Evolutionary conservation across 495 filamentous ascomycete genomes (phyloP), one percentile per base, ranked within the genome.

Genomic region (Xylaria sp.): DNA sequence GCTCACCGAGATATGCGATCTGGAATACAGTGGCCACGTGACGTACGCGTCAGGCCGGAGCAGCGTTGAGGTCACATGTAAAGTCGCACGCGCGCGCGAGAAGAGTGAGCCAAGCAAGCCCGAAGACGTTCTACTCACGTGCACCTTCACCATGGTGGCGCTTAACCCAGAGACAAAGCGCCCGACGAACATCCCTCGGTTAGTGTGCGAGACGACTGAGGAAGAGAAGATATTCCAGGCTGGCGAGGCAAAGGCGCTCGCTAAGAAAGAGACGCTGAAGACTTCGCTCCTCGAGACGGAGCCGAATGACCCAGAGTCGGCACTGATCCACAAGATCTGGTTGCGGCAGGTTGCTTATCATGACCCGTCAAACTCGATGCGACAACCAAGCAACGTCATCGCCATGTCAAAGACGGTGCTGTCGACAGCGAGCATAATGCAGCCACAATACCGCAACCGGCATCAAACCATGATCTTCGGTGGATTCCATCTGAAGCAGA

Each of bases 401-500:
- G 88, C 85, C 78, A 95, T 95, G 92, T 82, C 85, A 40, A 81
- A 83, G 40, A 93, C 92, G 0, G 83, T 83, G 29, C 84, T 95
- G 35, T 86, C 88, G 67, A 91, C 90, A 1, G 90, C 92, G 6
- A 87, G 87, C 74, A 93, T 97, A 68, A 97, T 97, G 93, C 93
- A 95, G 74, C 93, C 93, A 5, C 93, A 95, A 79, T 89, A 93
- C 76, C 90, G 93, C 43, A 95, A 95, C 79, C 85, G 92, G 3
- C 92, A 95, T 82, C 91, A 93, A 74, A 94, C 94, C 83, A 94
- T 94, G 93, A 94, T 97, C 62, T 97, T 95, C 75, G 93, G 93
- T 29, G 93, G 93, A 24, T 95, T 93, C 79, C 88, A 95, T 0
- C 85, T 97, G 0, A 93, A 93, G 77, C 88, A 91, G 71, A 91